phyloP scores from a whole-genome alignment of 768 basidiomycete genomes.

The Boletus rex-veris region DNA sequence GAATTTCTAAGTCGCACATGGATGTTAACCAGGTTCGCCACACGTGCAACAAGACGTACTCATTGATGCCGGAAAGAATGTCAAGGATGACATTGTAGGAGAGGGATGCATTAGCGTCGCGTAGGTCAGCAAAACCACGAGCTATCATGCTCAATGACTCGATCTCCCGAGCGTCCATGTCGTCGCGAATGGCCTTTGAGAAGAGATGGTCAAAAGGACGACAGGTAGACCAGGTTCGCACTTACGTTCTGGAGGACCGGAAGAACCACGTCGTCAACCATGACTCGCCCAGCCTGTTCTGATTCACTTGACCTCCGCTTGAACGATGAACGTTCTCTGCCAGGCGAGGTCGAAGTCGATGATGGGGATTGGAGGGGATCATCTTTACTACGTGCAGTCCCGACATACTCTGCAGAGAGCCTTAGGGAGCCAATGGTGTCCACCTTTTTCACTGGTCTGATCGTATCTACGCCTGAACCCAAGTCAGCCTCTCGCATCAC shows the following conservation, averaged over 20 bases:
- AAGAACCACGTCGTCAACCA: constrained; percentile 83
- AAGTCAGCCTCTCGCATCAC: constrained; percentile 77
- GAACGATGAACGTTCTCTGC: constrained; percentile 37
- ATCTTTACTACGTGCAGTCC: constrained; percentile 58
- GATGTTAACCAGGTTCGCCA: constrained; percentile 3
- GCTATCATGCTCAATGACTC: constrained; percentile 88
- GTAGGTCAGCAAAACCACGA: constrained; percentile 84
- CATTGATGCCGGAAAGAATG: constrained; percentile 85
- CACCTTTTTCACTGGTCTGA: constrained; percentile 90
- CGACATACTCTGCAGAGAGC: constrained; percentile 78
- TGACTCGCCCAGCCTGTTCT: constrained; percentile 58
- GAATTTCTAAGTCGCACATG: too few relatives aligned
- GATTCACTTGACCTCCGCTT: constrained; percentile 53
- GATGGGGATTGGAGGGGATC: constrained; percentile 40
- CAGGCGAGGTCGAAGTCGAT: constrained; percentile 49
- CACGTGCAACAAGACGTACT: constrained; percentile 50
- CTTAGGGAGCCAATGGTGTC: constrained; percentile 75
- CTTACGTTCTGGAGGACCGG: constrained; percentile 74
- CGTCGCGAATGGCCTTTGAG: constrained; percentile 64
- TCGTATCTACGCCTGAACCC: constrained; percentile 86
- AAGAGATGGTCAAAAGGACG: constrained; percentile 4
- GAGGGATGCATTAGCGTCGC: constrained; percentile 76
- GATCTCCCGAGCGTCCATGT: constrained; percentile 85
- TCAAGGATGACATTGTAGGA: constrained; percentile 89
- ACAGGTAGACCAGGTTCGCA: background rate